Percentiles rank a stretch among this genome's conserved stretches.
Evolutionary conservation across 169 alveolate species (phyloP).

Genomic region (Cryptosporidium andersoni): DNA sequence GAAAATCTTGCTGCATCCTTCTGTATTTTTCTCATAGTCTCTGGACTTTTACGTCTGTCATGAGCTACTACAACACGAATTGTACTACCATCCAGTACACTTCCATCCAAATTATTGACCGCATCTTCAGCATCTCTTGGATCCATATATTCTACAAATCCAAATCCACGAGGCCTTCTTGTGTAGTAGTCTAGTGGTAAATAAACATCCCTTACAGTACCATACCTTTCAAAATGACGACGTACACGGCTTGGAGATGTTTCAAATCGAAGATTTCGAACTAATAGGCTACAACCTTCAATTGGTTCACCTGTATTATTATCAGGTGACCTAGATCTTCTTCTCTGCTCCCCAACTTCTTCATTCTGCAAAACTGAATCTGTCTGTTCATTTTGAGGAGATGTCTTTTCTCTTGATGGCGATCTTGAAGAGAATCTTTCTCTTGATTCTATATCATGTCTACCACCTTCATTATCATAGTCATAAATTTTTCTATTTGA

Average conservation of each 20-base stretch:
- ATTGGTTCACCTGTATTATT: constrained; percentile 58
- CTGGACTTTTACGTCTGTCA: constrained; percentile 90
- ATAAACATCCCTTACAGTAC: constrained; percentile 89
- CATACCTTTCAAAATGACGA: constrained; percentile 81
- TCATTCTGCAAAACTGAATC: not conserved
- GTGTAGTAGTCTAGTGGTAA: constrained; percentile 90
- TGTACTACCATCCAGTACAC: constrained; percentile 85
- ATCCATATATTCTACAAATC: constrained; percentile 88
- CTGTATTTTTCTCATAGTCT: constrained; percentile 80
- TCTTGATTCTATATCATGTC: constrained; percentile 8
- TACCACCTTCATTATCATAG: constrained; percentile 42
- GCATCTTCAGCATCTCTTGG: constrained; percentile 88
- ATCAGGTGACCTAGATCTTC: constrained; percentile 36
- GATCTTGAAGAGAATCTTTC: constrained; percentile 30
- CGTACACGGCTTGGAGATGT: constrained; percentile 86
- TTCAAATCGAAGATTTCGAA: constrained; percentile 81
- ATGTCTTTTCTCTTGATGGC: constrained; percentile 42
- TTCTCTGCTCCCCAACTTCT: not conserved
- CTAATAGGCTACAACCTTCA: constrained; percentile 81
- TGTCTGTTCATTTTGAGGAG: constrained; percentile 24
- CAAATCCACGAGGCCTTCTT: constrained; percentile 90
- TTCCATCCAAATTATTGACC: constrained; percentile 83
- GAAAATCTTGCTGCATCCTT: constrained; percentile 48
- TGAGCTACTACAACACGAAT: constrained; percentile 88
- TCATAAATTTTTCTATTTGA: constrained; percentile 34